phyloP scores from a whole-genome alignment of 192 early-diverging fungal genomes.

The Backusella australiensis region DNA sequence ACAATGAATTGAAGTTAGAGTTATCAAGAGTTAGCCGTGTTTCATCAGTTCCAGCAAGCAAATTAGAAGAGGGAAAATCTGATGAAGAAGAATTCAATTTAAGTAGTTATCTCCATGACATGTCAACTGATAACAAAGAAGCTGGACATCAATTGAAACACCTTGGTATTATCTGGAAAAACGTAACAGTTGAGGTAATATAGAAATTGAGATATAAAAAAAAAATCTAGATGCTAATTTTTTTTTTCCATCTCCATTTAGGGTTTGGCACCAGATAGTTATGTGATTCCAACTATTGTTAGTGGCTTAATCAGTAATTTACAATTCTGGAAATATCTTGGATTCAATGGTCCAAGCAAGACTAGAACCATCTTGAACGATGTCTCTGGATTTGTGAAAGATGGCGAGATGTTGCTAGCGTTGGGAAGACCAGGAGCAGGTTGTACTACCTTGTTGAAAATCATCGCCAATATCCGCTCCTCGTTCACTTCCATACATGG shows the following conservation, averaged over 20 bases:
- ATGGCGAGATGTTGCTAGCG: conserved; percentile 71
- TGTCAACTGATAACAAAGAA: neutral
- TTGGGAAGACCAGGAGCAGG: conserved; percentile 73
- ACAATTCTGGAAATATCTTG: neutral
- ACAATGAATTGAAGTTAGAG: conserved; percentile 20
- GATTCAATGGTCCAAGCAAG: neutral
- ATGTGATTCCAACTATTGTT: conserved; percentile 27
- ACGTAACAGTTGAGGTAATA: conserved; percentile 26
- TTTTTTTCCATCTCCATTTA: neutral
- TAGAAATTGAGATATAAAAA: neutral
- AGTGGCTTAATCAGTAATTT: neutral
- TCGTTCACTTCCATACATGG: conserved; percentile 52
- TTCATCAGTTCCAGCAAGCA: conserved; percentile 7
- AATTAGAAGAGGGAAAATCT: conserved; percentile 27
- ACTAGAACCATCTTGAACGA: conserved; percentile 49
- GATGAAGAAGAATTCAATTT: conserved; percentile 29
- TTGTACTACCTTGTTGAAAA: conserved; percentile 60
- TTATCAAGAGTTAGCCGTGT: conserved; percentile 28
- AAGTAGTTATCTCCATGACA: conserved; percentile 18
- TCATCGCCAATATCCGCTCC: conserved; percentile 55
- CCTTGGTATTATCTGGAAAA: conserved; percentile 34
- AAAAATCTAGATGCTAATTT: neutral
- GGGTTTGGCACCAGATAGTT: conserved; percentile 30
- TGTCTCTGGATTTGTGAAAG: conserved; percentile 64
- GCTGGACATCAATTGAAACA: conserved; percentile 19